These are phyloP conservation scores for Taphrina pruni DNA, from an alignment of 1,139 yeast species.

Conservation along the genomic window DNA sequence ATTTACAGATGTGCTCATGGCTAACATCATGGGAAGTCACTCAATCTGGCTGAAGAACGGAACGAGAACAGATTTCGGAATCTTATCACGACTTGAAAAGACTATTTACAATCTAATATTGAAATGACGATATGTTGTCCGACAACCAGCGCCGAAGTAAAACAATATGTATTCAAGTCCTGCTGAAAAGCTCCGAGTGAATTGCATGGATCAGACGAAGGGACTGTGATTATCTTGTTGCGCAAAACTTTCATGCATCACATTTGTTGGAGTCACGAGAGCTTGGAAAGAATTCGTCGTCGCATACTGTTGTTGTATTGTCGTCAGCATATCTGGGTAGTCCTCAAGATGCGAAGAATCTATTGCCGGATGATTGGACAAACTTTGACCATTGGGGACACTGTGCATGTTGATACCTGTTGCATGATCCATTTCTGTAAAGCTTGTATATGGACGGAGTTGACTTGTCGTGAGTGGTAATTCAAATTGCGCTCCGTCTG, in stretches of 20 bases:
- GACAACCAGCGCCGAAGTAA: too few relatives aligned
- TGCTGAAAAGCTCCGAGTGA: too few relatives aligned
- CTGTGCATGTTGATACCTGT: not conserved
- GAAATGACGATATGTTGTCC: not conserved
- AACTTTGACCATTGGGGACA: not conserved
- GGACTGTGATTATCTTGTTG: too few relatives aligned
- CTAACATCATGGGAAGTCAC: slow-evolving; percentile 87
- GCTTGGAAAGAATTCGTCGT: not conserved
- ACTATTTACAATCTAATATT: slow-evolving; percentile 13
- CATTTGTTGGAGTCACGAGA: not conserved
- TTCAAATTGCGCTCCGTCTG: slow-evolving; percentile 6
- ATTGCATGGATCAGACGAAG: too few relatives aligned
- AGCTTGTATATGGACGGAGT: not conserved
- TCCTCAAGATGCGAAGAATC: slow-evolving; percentile 9
- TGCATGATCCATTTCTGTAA: not conserved
- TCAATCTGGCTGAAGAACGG: slow-evolving; percentile 86
- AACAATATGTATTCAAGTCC: too few relatives aligned
- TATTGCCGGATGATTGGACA: not conserved
- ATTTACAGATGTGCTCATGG: slow-evolving; percentile 91
- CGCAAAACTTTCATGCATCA: too few relatives aligned
- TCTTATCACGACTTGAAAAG: slow-evolving; percentile 23
- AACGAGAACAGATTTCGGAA: slow-evolving; percentile 14
- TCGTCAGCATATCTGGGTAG: slow-evolving; percentile 11
- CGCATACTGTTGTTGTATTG: not conserved
- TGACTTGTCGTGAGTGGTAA: not conserved